Evolutionary conservation across 371 early-diverging fungal genomes (phyloP), one percentile per base, ranked within the genome.

Genomic region (Mycotypha africana): DNA sequence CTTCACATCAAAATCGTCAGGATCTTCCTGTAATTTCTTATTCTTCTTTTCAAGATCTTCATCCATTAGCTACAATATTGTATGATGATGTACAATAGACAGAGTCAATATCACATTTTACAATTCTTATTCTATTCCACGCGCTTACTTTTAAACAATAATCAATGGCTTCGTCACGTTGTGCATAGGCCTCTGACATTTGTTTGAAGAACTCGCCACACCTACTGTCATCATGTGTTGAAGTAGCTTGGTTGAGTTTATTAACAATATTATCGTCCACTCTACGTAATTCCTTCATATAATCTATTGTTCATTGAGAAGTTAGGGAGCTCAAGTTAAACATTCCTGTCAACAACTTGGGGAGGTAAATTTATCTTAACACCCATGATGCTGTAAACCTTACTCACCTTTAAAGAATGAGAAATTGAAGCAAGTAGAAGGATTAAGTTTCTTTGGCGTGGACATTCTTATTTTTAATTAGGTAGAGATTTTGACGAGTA

Each of bases 241-340:
- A 73, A 15, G 86, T 85, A 16, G 86, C 85, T 15, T 73, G 70
- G 66, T 89, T 89, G 56, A 89, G 69, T 37, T 82, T 79, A 24
- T 85, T 74, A 51, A 87, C 83, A 38, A 89, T 85, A 58, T 86
- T 89, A 61, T 89, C 88, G 59, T 89, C 89, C n/a, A 86, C 74
- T 49, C 74, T 73, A 47, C 89, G 84, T 55, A 82, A 71, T 56
- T 81, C 81, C 58, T 81, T 81, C 80, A 89, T 73, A 3, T 68
- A 54, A 36, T 85, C 76, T 78, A 74, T n/a, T n/a, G 3, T 17
- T 11, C n/a, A 19, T 26, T 20, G 10, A 8, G 3, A 24, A 23
- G 24, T 24, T 9, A 25, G 26, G 32, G n/a, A n/a, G n/a, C n/a
- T n/a, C n/a, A n/a, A n/a, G n/a, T n/a, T n/a, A n/a, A n/a, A n/a